A percentile compares a stretch with the other conserved stretches of the same genome.
Conservation (phyloP, 1,284 basidiomycete species). For the Microstroma glucosiphilum region DNA sequence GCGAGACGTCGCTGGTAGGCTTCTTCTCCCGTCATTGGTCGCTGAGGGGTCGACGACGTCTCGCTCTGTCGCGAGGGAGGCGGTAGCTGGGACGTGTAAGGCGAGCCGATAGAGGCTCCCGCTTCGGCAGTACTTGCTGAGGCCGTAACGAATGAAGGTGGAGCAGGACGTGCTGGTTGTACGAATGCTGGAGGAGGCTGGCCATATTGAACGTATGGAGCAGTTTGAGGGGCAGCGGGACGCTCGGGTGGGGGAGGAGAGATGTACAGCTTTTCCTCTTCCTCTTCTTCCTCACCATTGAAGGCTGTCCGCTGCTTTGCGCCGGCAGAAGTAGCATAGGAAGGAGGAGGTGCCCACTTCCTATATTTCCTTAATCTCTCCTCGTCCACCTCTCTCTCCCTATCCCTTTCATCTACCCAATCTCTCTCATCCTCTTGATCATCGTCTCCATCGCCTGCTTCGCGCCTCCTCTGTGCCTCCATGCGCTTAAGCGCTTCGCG, state of each 20-base stretch:
- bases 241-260: constrained; percentile 6
- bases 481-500: not conserved
- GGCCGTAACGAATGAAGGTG: not conserved
- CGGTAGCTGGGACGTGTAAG: not conserved
- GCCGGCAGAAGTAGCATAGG: no score
- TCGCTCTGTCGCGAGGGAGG: not conserved
- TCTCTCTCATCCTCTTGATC: constrained; percentile 15
- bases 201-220: no score
- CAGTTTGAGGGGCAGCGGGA: no score
- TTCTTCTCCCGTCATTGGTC: constrained; percentile 12
- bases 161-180: not conserved
- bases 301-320: not conserved
- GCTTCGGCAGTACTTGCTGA: not conserved
- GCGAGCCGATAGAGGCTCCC: constrained; percentile 12
- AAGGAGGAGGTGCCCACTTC: no score
- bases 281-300: constrained; percentile 5
- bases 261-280: constrained; percentile 16
- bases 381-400: not conserved
- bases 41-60: not conserved
- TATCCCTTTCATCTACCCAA: constrained; percentile 10
- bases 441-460: constrained; percentile 15
- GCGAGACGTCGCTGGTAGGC: constrained; percentile 15
- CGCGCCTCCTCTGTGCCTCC: constrained; percentile 6
- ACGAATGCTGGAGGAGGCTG: constrained; percentile 6
- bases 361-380: not conserved